Percentiles rank a stretch among this genome's conserved stretches.
Conservation (phyloP, 2,329 filamentous ascomycete species). For the Sclerotiophoma versabilis region DNA sequence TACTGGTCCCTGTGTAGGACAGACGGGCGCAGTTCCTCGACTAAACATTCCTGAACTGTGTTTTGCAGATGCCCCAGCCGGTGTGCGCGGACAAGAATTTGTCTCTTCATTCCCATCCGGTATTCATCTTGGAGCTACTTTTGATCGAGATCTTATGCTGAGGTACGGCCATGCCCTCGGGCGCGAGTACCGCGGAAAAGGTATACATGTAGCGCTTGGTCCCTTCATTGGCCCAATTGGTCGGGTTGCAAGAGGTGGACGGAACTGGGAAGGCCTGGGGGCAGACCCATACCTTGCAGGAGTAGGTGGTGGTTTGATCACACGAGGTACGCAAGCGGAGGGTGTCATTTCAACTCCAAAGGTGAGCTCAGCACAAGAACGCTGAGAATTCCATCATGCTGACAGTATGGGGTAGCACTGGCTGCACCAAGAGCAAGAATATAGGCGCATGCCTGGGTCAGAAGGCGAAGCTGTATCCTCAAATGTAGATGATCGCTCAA, state of each 20-base stretch:
- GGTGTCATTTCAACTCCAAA: slow-evolving; percentile 50
- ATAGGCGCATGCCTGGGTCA: slow-evolving; percentile 42
- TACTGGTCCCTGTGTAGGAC: slow-evolving; percentile 43
- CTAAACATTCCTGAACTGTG: slow-evolving; percentile 49
- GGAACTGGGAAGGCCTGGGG: slow-evolving; percentile 78
- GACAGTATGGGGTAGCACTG: slow-evolving; percentile 44
- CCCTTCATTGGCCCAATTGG: slow-evolving; percentile 74
- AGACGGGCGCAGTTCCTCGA: slow-evolving; percentile 46
- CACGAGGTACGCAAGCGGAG: slow-evolving; percentile 60
- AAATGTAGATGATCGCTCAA: slow-evolving; percentile 69
- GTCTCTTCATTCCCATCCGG: slow-evolving; percentile 43
- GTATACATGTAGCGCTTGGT: slow-evolving; percentile 73
- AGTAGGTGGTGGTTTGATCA: slow-evolving; percentile 58
- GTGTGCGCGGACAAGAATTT: slow-evolving; percentile 42
- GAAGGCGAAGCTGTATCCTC: slow-evolving; percentile 64
- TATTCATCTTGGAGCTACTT: slow-evolving; percentile 67
- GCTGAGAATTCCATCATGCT: slow-evolving; percentile 29
- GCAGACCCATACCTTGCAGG: slow-evolving; percentile 70
- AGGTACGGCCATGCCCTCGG: slow-evolving; percentile 71
- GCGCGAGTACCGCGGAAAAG: slow-evolving; percentile 75
- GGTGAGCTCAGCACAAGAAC: slow-evolving; percentile 3
- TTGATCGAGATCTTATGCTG: slow-evolving; percentile 73
- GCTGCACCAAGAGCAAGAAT: slow-evolving; percentile 65
- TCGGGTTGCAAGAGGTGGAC: slow-evolving; percentile 72
- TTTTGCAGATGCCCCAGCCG: slow-evolving; percentile 49